A percentile compares a stretch with the other conserved stretches of the same genome.
phyloP scores from a whole-genome alignment of 1,139 yeast species.

The Tardiomyces depauwii region DNA sequence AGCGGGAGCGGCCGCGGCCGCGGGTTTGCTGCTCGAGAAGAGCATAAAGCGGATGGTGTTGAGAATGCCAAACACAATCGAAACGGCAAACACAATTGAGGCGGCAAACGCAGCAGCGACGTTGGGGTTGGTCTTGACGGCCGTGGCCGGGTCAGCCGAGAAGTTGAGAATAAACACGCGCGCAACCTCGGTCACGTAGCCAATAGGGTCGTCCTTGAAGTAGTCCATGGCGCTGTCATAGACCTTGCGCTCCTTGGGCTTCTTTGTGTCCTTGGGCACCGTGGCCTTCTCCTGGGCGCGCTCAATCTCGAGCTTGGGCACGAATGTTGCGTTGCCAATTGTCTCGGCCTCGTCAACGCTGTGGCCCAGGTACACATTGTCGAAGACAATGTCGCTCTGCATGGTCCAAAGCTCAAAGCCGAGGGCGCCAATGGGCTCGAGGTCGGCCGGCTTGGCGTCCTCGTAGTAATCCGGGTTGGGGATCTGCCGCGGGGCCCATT shows the following conservation, averaged over 20 bases:
- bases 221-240: conserved; percentile 17
- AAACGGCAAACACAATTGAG: conserved; percentile 11
- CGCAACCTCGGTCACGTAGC: conserved; percentile 19
- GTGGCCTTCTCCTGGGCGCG: conserved; percentile 23
- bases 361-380: conserved; percentile 79
- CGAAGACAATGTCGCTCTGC: conserved; percentile 63
- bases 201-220: conserved; percentile 27
- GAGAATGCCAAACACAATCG: conserved; percentile 18
- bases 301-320: conserved; percentile 52
- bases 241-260: conserved; percentile 3
- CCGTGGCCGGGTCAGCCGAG: conserved; percentile 21
- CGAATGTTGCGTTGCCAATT: conserved; percentile 67
- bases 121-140: conserved; percentile 25
- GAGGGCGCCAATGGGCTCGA: conserved; percentile 64
- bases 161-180: conserved; percentile 23
- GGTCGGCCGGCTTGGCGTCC: conserved; percentile 38
- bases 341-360: conserved; percentile 70
- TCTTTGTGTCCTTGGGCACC: conserved; percentile 17
- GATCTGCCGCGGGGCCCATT: conserved; percentile 59
- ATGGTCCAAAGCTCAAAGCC: conserved; percentile 92
- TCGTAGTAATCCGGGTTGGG: conserved; percentile 62
- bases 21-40: conserved; percentile 9
- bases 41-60: conserved; percentile 13
- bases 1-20: conserved; percentile 9
- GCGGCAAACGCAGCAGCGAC: conserved; percentile 18